These are phyloP conservation scores for Saccharomyces uvarum DNA, from an alignment of 1,139 yeast genomes.

Conservation along the genomic window DNA sequence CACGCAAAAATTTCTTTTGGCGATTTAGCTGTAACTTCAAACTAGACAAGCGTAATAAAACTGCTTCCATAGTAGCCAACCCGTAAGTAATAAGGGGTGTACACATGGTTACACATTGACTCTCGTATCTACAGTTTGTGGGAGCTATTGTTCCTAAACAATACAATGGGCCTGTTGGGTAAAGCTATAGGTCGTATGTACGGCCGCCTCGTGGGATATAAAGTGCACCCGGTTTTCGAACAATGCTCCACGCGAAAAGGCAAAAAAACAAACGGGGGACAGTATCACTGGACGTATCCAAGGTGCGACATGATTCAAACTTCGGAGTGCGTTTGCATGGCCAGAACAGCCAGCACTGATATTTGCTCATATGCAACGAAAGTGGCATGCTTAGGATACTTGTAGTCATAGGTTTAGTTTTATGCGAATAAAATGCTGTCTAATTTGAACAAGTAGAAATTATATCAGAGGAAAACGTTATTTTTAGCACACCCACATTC, in stretches of 20 bases:
- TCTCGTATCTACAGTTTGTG: not conserved
- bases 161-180: not conserved
- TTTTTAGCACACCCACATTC: not conserved
- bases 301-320: not conserved
- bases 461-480: not conserved
- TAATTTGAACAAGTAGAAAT: not conserved
- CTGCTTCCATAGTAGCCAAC: not conserved
- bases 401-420: not conserved
- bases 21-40: not conserved
- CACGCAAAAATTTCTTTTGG: not conserved
- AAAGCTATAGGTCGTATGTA: not conserved
- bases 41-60: not conserved
- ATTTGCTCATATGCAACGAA: slow-evolving; percentile 1
- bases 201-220: not conserved
- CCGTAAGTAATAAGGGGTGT: not conserved
- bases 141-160: not conserved
- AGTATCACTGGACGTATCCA: not conserved
- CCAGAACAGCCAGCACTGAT: not conserved
- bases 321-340: not conserved
- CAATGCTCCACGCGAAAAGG: not conserved
- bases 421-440: not conserved
- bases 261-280: not conserved
- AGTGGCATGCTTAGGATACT: not conserved
- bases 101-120: not conserved
- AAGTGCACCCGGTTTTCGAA: not conserved